These are phyloP conservation scores for Scytalidium sp. DNA, from an alignment of 2,329 filamentous ascomycete genomes.

Conservation along the genomic window DNA sequence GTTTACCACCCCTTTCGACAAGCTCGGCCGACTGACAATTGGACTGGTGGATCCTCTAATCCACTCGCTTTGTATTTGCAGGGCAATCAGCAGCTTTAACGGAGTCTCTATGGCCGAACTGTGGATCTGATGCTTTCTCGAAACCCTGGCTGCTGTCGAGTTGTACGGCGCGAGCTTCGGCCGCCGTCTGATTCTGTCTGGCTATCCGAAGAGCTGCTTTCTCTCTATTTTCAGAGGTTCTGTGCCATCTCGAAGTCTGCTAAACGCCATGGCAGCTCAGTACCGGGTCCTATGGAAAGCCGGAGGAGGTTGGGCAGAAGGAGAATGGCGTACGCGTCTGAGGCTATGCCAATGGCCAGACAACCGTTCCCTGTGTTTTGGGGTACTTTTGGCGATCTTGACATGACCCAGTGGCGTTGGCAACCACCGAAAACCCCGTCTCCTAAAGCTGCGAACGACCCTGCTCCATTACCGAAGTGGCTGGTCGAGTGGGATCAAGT, in stretches of 20 bases:
- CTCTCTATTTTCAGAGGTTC: slow-evolving; percentile 46
- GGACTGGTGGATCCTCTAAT: too few species aligned
- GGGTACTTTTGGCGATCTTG: slow-evolving; percentile 18
- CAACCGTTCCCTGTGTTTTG: slow-evolving; percentile 13
- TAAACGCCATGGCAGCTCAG: slow-evolving; percentile 30
- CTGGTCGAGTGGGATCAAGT: slow-evolving; percentile 12
- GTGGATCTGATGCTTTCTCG: slow-evolving; percentile 40
- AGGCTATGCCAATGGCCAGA: slow-evolving; percentile 13
- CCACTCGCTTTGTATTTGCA: neutral
- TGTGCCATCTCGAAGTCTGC: slow-evolving; percentile 27
- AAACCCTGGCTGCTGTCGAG: slow-evolving; percentile 47
- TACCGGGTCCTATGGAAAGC: slow-evolving; percentile 30
- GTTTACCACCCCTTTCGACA: too few species aligned
- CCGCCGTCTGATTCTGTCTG: slow-evolving; percentile 46
- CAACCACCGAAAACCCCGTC: slow-evolving; percentile 21
- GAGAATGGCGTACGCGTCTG: slow-evolving; percentile 25
- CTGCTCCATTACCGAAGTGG: slow-evolving; percentile 16
- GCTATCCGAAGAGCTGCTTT: slow-evolving; percentile 56
- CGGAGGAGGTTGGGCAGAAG: slow-evolving; percentile 29
- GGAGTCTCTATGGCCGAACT: neutral
- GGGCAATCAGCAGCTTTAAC: slow-evolving; percentile 7
- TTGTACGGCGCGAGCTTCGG: slow-evolving; percentile 38
- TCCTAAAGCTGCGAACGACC: slow-evolving; percentile 2
- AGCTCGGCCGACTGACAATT: too few species aligned
- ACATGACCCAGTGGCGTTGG: slow-evolving; percentile 26